These are phyloP conservation scores for Penicillium alfredii DNA, from an alignment of 495 filamentous ascomycete species.

Conservation along the genomic window DNA sequence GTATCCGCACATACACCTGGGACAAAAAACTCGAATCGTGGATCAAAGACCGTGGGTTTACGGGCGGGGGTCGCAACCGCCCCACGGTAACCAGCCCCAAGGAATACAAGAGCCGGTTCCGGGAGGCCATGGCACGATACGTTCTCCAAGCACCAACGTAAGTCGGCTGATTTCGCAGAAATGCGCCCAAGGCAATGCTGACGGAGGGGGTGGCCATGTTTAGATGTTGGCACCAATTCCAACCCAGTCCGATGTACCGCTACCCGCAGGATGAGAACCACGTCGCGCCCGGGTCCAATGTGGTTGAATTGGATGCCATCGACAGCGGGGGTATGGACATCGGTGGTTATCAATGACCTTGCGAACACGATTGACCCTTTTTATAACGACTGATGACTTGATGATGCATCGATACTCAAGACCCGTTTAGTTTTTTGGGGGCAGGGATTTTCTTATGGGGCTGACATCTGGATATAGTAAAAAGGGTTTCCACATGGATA, in stretches of 20 bases:
- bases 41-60: slow-evolving; percentile 94
- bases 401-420: slow-evolving; percentile 6
- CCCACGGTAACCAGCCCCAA: slow-evolving; percentile 96
- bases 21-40: slow-evolving; percentile 98
- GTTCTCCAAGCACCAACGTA: slow-evolving; percentile 67
- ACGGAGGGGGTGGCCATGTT: not conserved
- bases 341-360: slow-evolving; percentile 6
- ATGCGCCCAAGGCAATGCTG: slow-evolving; percentile 3
- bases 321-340: slow-evolving; percentile 16
- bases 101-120: slow-evolving; percentile 93
- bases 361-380: not conserved
- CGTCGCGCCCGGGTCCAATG: slow-evolving; percentile 4
- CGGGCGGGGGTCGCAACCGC: slow-evolving; percentile 75
- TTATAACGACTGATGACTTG: slow-evolving; percentile 13
- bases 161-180: slow-evolving; percentile 4
- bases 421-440: too few species aligned
- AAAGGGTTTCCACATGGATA: too few species aligned
- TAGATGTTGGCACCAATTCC: slow-evolving; percentile 70
- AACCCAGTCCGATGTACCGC: slow-evolving; percentile 44
- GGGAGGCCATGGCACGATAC: slow-evolving; percentile 95
- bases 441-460: too few species aligned
- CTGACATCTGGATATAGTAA: too few species aligned
- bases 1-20: slow-evolving; percentile 98
- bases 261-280: slow-evolving; percentile 35
- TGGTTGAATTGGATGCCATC: slow-evolving; percentile 19